Evolutionary conservation across 2,329 filamentous ascomycete genomes (phyloP).

Genomic region (Peltaster fructicola): DNA sequence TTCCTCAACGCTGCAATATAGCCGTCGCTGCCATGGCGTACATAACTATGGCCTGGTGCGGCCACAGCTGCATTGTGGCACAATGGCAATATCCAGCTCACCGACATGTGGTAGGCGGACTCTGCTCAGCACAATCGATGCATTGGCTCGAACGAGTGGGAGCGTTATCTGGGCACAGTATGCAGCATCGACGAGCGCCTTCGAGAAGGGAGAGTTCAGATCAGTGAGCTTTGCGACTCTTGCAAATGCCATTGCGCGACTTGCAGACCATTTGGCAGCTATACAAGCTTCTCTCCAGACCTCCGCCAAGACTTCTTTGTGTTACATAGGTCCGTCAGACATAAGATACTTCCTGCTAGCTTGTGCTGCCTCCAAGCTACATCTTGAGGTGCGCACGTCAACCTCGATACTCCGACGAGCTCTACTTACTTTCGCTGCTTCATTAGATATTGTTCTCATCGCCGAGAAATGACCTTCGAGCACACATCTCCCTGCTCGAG

Average conservation of each 20-base stretch:
- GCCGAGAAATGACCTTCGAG: constrained; percentile 4
- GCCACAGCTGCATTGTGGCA: too few relatives aligned
- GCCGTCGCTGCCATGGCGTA: too few relatives aligned
- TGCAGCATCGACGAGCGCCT: constrained; percentile 2
- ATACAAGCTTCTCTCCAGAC: neutral
- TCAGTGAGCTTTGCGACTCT: constrained; percentile 3
- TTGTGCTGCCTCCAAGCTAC: constrained; percentile 6
- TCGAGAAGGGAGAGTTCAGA: constrained; percentile 1
- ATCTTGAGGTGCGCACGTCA: constrained; percentile 1
- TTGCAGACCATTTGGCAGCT: constrained; percentile 4
- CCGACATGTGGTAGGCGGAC: constrained; percentile 3
- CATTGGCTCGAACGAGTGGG: neutral
- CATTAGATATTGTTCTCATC: constrained; percentile 5
- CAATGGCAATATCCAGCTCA: too few relatives aligned
- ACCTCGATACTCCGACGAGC: neutral
- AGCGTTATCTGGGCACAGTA: constrained; percentile 4
- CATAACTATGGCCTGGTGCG: too few relatives aligned
- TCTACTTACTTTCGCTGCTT: neutral
- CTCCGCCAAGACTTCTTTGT: constrained; percentile 4
- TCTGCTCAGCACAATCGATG: constrained; percentile 3
- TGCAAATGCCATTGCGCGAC: constrained; percentile 4
- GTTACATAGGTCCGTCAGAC: constrained; percentile 6
- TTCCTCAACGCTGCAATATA: too few relatives aligned
- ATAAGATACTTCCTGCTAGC: constrained; percentile 6
- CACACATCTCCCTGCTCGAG: constrained; percentile 4